Conservation (phyloP, 345 rosid species). For the Eutrema japonicum region DNA sequence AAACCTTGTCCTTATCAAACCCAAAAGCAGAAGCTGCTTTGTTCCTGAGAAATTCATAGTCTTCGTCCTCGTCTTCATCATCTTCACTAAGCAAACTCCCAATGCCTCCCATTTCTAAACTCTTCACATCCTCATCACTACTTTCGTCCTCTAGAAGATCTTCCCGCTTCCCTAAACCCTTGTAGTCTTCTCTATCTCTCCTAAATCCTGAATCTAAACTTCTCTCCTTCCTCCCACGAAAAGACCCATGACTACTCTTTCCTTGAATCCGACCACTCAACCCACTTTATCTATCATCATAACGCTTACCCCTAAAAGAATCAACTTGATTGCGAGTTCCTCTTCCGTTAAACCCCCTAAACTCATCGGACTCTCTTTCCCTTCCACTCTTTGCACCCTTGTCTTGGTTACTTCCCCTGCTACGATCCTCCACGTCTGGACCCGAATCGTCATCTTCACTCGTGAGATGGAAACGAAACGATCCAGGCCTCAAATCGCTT, state of each 20-base stretch:
- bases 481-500: conserved; percentile 57
- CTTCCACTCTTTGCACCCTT: no score
- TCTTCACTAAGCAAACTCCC: conserved; percentile 59
- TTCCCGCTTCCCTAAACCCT: conserved; percentile 35
- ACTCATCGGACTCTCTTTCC: no score
- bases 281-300: conserved; percentile 25
- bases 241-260: conserved; percentile 4
- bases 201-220: conserved; percentile 32
- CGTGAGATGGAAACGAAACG: conserved; percentile 44
- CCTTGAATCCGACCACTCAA: conserved; percentile 26
- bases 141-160: conserved; percentile 35
- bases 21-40: conserved; percentile 54
- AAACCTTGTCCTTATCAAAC: conserved; percentile 36
- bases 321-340: conserved; percentile 43
- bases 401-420: conserved; percentile 38
- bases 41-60: conserved; percentile 42
- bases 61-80: conserved; percentile 52
- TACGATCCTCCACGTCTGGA: conserved; percentile 44
- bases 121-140: conserved; percentile 46
- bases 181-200: conserved; percentile 17
- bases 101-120: conserved; percentile 43
- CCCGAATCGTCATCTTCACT: conserved; percentile 48
- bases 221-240: conserved; percentile 42
- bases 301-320: conserved; percentile 31
- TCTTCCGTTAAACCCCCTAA: conserved; percentile 22